Conservation (phyloP, 306 rosid genomes). For the Ormosia semicastrata region DNA sequence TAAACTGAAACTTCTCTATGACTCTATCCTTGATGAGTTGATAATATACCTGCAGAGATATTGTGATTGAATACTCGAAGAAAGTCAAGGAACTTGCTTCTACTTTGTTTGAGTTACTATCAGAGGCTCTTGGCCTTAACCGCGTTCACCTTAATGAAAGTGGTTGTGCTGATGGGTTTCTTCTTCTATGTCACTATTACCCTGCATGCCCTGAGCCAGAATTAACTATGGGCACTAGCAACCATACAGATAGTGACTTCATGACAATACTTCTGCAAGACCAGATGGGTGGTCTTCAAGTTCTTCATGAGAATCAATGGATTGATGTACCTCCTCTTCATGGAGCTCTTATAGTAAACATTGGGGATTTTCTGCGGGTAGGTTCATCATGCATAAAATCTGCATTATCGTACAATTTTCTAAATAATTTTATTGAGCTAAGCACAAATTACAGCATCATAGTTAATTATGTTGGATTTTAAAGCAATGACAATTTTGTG, state of each 20-base stretch:
- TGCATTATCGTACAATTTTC: not conserved
- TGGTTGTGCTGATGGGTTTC: slow-evolving; percentile 30
- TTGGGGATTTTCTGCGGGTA: slow-evolving; percentile 45
- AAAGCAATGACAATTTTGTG: too few relatives aligned
- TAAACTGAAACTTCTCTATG: not conserved
- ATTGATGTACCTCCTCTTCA: slow-evolving; percentile 31
- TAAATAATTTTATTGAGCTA: too few relatives aligned
- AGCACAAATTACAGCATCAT: too few relatives aligned
- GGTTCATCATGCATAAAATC: not conserved
- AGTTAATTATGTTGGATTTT: too few relatives aligned
- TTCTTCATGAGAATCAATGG: slow-evolving; percentile 40
- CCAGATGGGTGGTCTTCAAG: slow-evolving; percentile 49
- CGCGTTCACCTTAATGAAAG: slow-evolving; percentile 26
- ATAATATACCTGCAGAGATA: slow-evolving; percentile 31
- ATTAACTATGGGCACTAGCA: slow-evolving; percentile 35
- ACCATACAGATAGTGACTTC: slow-evolving; percentile 39
- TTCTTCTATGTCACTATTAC: slow-evolving; percentile 34
- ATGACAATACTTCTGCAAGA: slow-evolving; percentile 47
- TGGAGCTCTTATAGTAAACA: slow-evolving; percentile 47
- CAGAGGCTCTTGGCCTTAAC: slow-evolving; percentile 36
- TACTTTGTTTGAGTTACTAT: slow-evolving; percentile 34
- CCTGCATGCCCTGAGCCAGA: slow-evolving; percentile 53
- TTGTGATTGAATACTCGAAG: slow-evolving; percentile 34
- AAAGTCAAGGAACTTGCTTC: slow-evolving; percentile 24
- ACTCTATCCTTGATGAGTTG: not conserved